Conservation (phyloP, 2,329 filamentous ascomycete genomes). For the Ascochyta viciae-villosae region DNA sequence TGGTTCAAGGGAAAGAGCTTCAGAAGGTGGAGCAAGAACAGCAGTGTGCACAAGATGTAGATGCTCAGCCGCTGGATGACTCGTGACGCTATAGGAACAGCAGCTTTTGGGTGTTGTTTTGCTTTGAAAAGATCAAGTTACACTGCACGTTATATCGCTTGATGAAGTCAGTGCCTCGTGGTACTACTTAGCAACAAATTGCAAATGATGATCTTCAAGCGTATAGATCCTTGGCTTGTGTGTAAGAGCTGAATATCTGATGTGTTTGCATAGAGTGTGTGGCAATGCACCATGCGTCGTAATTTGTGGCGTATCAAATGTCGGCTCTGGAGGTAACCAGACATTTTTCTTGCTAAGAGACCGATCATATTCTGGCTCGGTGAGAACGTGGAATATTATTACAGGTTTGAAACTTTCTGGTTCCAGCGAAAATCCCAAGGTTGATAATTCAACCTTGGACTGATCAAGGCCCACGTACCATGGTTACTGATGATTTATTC, state of each 20-base stretch:
- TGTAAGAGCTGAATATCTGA: background rate
- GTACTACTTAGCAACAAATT: too few species aligned
- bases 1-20: constrained; percentile 67
- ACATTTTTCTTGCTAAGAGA: background rate
- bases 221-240: too few species aligned
- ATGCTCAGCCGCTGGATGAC: background rate
- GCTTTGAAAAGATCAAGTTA: background rate
- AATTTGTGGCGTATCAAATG: too few species aligned
- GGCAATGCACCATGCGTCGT: too few species aligned
- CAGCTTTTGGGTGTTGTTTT: background rate
- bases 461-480: background rate
- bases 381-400: background rate
- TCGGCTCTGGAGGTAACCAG: background rate
- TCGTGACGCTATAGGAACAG: background rate
- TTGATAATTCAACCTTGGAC: background rate
- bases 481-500: background rate
- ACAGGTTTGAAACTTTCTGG: background rate
- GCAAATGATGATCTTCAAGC: too few species aligned
- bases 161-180: too few species aligned
- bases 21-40: constrained; percentile 62
- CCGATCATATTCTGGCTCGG: too few species aligned
- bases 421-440: background rate
- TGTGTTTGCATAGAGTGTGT: background rate
- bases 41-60: constrained; percentile 61
- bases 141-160: too few species aligned